Base-by-base conservation (phyloP, 129 eudicot genomes). In the Artemisia argyi region DNA sequence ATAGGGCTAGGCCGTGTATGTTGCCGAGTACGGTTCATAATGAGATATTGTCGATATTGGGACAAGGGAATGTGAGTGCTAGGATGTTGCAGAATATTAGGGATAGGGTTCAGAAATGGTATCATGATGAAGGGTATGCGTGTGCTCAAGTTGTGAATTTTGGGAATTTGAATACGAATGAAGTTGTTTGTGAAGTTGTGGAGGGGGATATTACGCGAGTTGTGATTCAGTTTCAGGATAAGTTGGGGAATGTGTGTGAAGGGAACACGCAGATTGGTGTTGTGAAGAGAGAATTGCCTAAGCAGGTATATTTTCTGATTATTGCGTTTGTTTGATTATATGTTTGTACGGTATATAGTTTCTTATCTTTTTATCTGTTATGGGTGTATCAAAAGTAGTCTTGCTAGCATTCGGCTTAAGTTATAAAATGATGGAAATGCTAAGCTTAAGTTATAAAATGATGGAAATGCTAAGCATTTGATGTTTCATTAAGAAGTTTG, bases 171-270 rank as follows among this genome's bases (percentile, higher is more conserved):
- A 84, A 90, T 83, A 86, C 89, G 0, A 85, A 82, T 57, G 93
- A 94, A 65, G 87, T 94, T 58, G 97, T 94, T 46, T 94, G 98
- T 75, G 98, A 94, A 83, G 98, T 94, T 52, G 96, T 84, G 71
- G 97, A 94, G 70, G 98, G 98, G 28, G 98, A 94, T 86, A 85
- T 94, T 61, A 94, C 88, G 0, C 75, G 90, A 70, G 57, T 94
- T 76, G 92, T 79, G 69, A 84, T 94, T 42, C 97, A 94, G 68
- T 90, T 90, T 73, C 92, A 80, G 82, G 98, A 94, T 83, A 90
- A 94, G 73, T 86, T 94, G 77, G 98, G 98, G 51, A 94, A 90
- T 81, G 85, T 84, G 47, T 86, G 90, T 52, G 97, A 94, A 78
- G 98, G 97, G 72, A 90, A 85, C 65, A 94, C 98, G 24, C 86